Evolutionary conservation across 805 yeast genomes (phyloP), one percentile per base, ranked within the genome.

Genomic region (Ogataea pilisensis): DNA sequence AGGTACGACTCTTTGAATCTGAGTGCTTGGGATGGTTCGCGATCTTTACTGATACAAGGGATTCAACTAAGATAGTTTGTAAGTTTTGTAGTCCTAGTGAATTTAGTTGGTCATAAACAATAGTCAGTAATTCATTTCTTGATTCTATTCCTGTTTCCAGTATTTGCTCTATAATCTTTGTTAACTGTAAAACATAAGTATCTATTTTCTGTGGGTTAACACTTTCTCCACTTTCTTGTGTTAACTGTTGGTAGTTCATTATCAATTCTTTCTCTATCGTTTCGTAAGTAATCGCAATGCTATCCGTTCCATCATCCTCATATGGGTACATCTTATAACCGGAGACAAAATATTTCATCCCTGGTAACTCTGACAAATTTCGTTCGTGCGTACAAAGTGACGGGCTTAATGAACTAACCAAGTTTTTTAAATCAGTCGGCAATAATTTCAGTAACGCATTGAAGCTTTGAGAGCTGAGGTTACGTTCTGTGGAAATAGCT

Each of bases 51-150:
- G 31, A 29, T 6, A 16, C 31, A 11, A 29, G 14, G 7, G 19
- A 4, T 16, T 29, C 31, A n/a, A 29, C 19, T 11, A 29, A 16
- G 14, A 17, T 38, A 17, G 14, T 41, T 31, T 16, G 46, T 52
- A 8, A 43, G 2, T 41, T 14, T 7, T 37, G 17, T 8, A 52
- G 29, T 26, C 34, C 33, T 17, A 45, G 39, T 13, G 39, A 41
- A 41, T 47, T 47, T 9, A 52, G 37, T 31, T 55, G 58, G 6
- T 39, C 30, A 30, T 47, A 55, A 2, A 52, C 31, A 8, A 36
- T 18, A 27, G 35, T 41, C 39, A 44, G 49, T 7, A 49, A 35
- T 11, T 31, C 35, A 35, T 42, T 29, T 29, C 19, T 29, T 14
- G 31, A 29, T 14, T 29, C 31, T 9, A 16, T 29, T 5, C 31